Evolutionary conservation across 306 rosid genomes (phyloP).

Genomic region (barrel medic (Medicago truncatula)): DNA sequence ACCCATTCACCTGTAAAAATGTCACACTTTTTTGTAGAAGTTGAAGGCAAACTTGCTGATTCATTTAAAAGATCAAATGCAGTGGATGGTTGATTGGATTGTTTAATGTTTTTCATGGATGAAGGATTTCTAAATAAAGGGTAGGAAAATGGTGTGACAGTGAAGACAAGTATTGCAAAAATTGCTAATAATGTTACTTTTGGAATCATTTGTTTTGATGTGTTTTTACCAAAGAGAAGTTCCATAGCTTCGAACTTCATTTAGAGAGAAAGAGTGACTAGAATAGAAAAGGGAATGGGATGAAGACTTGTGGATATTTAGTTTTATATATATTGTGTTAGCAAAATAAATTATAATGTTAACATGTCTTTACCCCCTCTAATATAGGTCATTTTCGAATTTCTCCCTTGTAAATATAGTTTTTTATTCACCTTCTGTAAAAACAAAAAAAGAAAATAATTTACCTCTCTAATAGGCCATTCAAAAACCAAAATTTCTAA

Average conservation of each 20-base stretch:
- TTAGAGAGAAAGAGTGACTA: conserved; percentile 32
- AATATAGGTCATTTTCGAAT: no score
- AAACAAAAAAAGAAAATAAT: no score
- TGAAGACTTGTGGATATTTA: neutral
- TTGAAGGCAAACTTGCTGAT: conserved; percentile 43
- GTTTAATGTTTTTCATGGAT: conserved; percentile 22
- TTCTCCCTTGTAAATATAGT: no score
- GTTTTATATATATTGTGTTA: conserved; percentile 27
- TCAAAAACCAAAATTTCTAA: no score
- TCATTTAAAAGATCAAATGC: conserved; percentile 48
- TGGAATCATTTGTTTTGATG: conserved; percentile 53
- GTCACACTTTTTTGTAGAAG: conserved; percentile 61
- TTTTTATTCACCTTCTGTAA: no score
- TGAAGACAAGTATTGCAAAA: conserved; percentile 57
- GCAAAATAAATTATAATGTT: no score
- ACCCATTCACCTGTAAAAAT: conserved; percentile 86
- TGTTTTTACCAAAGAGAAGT: conserved; percentile 57
- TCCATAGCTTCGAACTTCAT: conserved; percentile 68
- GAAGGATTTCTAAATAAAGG: conserved; percentile 55
- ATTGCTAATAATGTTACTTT: conserved; percentile 56
- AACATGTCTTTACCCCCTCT: no score
- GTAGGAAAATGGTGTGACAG: conserved; percentile 55
- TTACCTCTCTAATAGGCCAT: no score
- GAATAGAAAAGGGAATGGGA: conserved; percentile 15
- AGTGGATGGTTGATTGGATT: conserved; percentile 32